phyloP scores from a whole-genome alignment of 768 basidiomycete genomes.

The Albatrellus ellisii region DNA sequence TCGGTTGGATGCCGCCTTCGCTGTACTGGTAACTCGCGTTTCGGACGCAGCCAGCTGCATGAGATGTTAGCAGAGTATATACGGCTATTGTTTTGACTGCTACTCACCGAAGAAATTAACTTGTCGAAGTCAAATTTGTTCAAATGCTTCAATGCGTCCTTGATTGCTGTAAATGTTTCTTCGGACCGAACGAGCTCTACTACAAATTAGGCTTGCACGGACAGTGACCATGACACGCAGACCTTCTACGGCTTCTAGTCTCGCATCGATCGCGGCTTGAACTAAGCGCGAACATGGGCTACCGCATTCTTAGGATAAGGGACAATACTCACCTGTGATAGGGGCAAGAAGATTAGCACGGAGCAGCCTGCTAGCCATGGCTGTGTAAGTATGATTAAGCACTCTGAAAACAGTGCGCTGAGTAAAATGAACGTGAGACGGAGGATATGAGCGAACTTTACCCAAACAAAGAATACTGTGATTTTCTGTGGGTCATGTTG shows the following conservation, averaged over 20 bases:
- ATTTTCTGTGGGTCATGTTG: slow-evolving; percentile 57
- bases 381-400: slow-evolving; percentile 74
- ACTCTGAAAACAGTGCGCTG: slow-evolving; percentile 26
- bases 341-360: slow-evolving; percentile 76
- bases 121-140: slow-evolving; percentile 86
- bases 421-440: background rate
- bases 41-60: slow-evolving; percentile 59
- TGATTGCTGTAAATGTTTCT: slow-evolving; percentile 54
- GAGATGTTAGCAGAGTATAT: background rate
- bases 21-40: slow-evolving; percentile 34
- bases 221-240: background rate
- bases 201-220: slow-evolving; percentile 1
- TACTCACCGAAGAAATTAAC: slow-evolving; percentile 52
- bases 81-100: no score
- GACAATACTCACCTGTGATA: slow-evolving; percentile 37
- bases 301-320: background rate
- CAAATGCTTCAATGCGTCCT: slow-evolving; percentile 53
- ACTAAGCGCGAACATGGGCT: slow-evolving; percentile 22
- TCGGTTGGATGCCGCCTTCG: slow-evolving; percentile 53
- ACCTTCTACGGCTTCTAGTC: slow-evolving; percentile 85
- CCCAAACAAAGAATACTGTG: slow-evolving; percentile 71
- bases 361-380: slow-evolving; percentile 79
- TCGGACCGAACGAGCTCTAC: slow-evolving; percentile 68
- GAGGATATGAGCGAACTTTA: slow-evolving; percentile 18
- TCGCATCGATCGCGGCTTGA: slow-evolving; percentile 55